A percentile compares a stretch with the other conserved stretches of the same genome.
phyloP scores from a whole-genome alignment of 768 basidiomycete species.

The Lyophyllum semitale region DNA sequence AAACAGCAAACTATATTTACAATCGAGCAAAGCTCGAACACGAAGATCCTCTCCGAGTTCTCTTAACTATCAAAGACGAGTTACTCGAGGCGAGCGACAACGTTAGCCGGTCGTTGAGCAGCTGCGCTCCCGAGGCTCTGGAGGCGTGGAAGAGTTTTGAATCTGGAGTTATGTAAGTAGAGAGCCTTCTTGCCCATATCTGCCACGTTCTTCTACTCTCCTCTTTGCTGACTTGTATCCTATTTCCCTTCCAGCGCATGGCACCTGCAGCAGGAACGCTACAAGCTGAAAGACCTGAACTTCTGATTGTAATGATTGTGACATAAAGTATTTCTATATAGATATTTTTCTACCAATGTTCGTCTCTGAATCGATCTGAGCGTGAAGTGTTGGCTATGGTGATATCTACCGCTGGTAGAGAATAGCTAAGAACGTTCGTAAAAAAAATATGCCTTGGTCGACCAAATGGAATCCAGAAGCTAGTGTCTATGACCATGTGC shows the following conservation, averaged over 20 bases:
- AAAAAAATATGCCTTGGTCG: too few species aligned
- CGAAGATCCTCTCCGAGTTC: constrained; percentile 4
- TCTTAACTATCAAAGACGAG: constrained; percentile 16
- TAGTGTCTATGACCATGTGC: too few species aligned
- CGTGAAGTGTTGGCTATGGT: too few species aligned
- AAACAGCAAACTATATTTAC: constrained; percentile 18
- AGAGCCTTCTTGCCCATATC: neutral
- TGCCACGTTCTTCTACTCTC: too few species aligned
- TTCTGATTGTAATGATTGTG: neutral
- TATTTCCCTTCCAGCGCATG: neutral
- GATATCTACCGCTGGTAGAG: too few species aligned
- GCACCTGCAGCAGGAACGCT: constrained; percentile 5
- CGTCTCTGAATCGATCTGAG: neutral
- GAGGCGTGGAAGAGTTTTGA: constrained; percentile 13
- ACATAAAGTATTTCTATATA: neutral
- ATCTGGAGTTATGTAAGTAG: constrained; percentile 15
- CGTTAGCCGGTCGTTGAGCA: constrained; percentile 3
- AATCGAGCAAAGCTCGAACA: constrained; percentile 13
- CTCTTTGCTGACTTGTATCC: neutral
- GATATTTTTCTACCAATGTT: neutral
- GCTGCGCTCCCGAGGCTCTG: neutral
- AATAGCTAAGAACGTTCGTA: too few species aligned
- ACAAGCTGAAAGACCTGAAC: neutral
- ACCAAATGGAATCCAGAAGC: too few species aligned
- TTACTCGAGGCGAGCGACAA: constrained; percentile 1